Evolutionary conservation across 1,284 basidiomycete species (phyloP).

Genomic region (Trichosporon sp.): DNA sequence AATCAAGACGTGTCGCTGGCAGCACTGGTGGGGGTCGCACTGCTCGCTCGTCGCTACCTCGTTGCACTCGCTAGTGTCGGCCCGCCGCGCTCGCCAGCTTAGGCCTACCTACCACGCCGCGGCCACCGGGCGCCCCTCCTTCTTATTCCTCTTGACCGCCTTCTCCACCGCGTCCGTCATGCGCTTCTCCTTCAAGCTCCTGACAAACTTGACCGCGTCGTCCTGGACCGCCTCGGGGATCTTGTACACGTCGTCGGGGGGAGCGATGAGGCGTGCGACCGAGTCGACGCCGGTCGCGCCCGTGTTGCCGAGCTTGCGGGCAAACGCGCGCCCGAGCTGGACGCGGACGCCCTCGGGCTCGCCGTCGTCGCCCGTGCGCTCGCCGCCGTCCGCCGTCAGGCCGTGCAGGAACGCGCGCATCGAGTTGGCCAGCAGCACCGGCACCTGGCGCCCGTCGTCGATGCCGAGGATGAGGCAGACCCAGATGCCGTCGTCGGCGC

Average conservation of each 20-base stretch:
- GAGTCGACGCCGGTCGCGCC: not conserved
- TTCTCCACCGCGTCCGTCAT: not conserved
- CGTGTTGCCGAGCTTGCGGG: not conserved
- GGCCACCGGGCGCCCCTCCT: not conserved
- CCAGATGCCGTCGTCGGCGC: not conserved
- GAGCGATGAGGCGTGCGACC: not conserved
- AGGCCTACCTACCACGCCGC: not conserved
- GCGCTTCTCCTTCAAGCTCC: not conserved
- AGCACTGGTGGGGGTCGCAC: not conserved
- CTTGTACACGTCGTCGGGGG: not conserved
- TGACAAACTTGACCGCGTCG: slow-evolving; percentile 3
- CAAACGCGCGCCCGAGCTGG: not conserved
- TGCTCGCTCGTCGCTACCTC: too few species aligned
- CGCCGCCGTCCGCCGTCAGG: not conserved
- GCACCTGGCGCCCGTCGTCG: not conserved
- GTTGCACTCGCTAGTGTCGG: slow-evolving; percentile 5
- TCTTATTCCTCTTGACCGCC: not conserved
- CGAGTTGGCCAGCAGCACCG: not conserved
- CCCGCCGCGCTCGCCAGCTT: not conserved
- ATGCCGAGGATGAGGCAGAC: not conserved
- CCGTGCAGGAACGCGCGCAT: slow-evolving; percentile 1
- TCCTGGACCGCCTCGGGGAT: not conserved
- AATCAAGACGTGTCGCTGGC: too few species aligned
- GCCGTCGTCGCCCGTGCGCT: not conserved
- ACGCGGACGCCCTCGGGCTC: not conserved